Percentiles rank a stretch among this genome's conserved stretches.
Conservation (phyloP, 306 rosid genomes). For the Malus sieversii region DNA sequence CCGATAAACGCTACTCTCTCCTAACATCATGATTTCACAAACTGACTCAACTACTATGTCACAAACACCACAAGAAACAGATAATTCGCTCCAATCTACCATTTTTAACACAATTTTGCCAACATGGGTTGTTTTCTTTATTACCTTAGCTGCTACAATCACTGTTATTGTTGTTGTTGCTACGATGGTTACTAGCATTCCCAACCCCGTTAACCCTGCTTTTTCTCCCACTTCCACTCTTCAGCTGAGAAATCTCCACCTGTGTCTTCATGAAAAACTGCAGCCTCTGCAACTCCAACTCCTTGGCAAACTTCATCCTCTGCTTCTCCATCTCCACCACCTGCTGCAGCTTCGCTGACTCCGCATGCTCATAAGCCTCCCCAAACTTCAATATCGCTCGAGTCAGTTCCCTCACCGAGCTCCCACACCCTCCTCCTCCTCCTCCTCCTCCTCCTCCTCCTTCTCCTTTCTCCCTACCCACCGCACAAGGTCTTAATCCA, state of each 20-base stretch:
- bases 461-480: conserved; percentile 20
- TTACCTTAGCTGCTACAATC: conserved; percentile 42
- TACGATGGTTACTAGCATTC: conserved; percentile 47
- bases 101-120: background rate
- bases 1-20: background rate
- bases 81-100: background rate
- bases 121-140: background rate
- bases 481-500: background rate
- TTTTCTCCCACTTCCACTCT: conserved; percentile 48
- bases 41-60: background rate
- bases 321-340: conserved; percentile 98
- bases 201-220: conserved; percentile 14
- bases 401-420: conserved; percentile 72
- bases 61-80: background rate
- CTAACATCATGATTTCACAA: conserved; percentile 6
- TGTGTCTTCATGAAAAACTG: conserved; percentile 92
- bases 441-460: background rate
- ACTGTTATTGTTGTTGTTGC: conserved; percentile 48
- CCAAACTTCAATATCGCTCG: conserved; percentile 82
- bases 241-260: conserved; percentile 83
- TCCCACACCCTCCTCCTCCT: conserved; percentile 51
- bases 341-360: conserved; percentile 78
- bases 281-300: conserved; percentile 92
- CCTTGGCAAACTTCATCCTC: conserved; percentile 86
- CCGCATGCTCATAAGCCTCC: conserved; percentile 87